Base-by-base conservation (phyloP, 2,329 filamentous ascomycete species). In the Calcarisporium arbuscula region DNA sequence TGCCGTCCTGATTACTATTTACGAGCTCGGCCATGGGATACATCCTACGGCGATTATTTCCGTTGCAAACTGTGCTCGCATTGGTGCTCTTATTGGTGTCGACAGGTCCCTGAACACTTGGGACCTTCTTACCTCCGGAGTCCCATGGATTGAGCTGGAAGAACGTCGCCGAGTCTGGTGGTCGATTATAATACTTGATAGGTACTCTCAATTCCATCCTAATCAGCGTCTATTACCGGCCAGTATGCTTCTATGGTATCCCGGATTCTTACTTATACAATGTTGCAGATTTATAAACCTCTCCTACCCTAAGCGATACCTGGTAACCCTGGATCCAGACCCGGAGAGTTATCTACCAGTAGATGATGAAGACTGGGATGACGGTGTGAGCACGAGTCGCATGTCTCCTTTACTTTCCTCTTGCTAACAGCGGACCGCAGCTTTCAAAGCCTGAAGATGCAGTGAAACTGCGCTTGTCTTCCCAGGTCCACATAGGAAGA, bases 271-370 rank as follows among this genome's bases (percentile, higher is more conserved):
- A n/a, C n/a, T n/a, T n/a, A n/a, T n/a, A n/a, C n/a, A n/a, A n/a
- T n/a, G n/a, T 34, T 19, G 4, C 10, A 41, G 39, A 5, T 38
- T 38, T 20, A 29, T 38, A 2, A 41, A 39, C 15, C 36, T 41
- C 17, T 38, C 30, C 14, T 23, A 38, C 27, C 27, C 39, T 9
- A 27, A 39, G 14, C 31, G 28, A 25, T 28, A 34, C 10, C 22
- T 41, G 11, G 37, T 41, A 8, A 41, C 39, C 3, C 36, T 17
- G 14, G 39, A 41, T 21, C 35, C 35, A 4, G 35, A 35, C n/a
- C 19, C 32, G 8, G 35, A 32, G 4, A 41, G 39, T 12, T 38
- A 35, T 21, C 30, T 41, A 7, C 39, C 39, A 11, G 39, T 27
- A 4, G 36, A 41, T 18, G 39, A 41, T 30, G 35, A 29, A 19